Evolutionary conservation across 2,329 filamentous ascomycete genomes (phyloP).

Genomic region (Ceratocystis albifundus): DNA sequence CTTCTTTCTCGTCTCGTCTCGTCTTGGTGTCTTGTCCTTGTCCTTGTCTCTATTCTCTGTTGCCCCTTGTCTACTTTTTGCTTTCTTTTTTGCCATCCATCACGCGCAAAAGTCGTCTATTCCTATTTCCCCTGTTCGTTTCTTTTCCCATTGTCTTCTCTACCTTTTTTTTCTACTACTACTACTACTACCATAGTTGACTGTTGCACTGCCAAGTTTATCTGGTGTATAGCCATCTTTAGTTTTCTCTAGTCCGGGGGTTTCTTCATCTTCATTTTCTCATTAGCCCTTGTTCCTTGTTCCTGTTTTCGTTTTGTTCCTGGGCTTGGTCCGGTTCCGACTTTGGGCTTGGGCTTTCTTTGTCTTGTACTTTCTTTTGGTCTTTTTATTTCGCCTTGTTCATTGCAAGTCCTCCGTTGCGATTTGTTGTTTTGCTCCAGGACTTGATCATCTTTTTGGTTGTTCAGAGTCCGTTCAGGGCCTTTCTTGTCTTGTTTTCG

Average conservation of each 20-base stretch:
- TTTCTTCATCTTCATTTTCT: not conserved
- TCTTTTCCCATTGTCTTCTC: slow-evolving; percentile 8
- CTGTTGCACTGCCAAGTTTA: too few relatives aligned
- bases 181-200: not conserved
- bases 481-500: not conserved
- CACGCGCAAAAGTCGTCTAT: not conserved
- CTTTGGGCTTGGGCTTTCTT: not conserved
- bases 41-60: slow-evolving; percentile 4
- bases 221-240: not conserved
- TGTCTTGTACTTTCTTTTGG: not conserved
- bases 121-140: not conserved
- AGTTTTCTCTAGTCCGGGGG: not conserved
- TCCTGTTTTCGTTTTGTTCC: slow-evolving; percentile 6
- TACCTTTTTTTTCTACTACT: slow-evolving; percentile 7
- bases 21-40: too few relatives aligned
- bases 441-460: slow-evolving; percentile 4
- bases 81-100: not conserved
- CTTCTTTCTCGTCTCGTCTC: not conserved
- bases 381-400: not conserved
- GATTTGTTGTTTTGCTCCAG: not conserved
- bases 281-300: not conserved
- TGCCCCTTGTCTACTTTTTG: not conserved
- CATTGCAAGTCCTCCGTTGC: not conserved
- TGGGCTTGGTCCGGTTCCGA: not conserved
- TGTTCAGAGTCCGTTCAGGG: not conserved